Base-by-base conservation (phyloP, 2,329 filamentous ascomycete species). In the Cercospora berteroae region DNA sequence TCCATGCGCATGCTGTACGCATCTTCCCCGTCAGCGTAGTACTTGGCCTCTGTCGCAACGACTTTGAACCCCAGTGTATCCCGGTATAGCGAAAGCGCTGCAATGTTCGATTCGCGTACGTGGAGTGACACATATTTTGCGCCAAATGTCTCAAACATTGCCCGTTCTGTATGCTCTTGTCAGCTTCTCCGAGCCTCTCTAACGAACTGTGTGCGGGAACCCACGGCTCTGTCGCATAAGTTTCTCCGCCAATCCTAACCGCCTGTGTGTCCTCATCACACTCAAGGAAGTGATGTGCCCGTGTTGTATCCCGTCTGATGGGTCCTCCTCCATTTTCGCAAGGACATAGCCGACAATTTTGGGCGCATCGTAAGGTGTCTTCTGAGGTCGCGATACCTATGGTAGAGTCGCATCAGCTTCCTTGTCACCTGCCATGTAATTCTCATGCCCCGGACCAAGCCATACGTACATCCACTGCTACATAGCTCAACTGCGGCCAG, bases 321-420 rank as follows among this genome's bases (percentile, higher is more conserved):
- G 94, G 80, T 98, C 95, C 83, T 99, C 95, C 81, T 99, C 95
- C 94, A 99, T 99, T 86, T 99, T 99, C 61, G 95, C 95, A 27
- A 99, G 89, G n/a, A 99, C 95, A 79, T 99, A 99, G 75, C 95
- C 95, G 25, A 99, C 95, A 69, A 99, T 96, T 82, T 97, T 96
- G 73, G 95, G 95, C 75, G 96, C 95, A 80, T 96, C 91, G 80
- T 94, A 91, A 57, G 90, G 89, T 0, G 89, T 88, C 78, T 90
- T 90, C 74, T 87, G 87, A 36, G 93, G 91, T 39, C 93, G 88
- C 20, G 90, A 91, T 66, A 94, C 89, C 82, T 84, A 58, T 18
- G 25, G 8, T 23, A 23, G 0, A 36, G 48, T n/a, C 55, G 58
- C 44, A 9, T 12, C 18, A 57, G 20, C 31, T 64, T 10, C 31